These are phyloP conservation scores for Posidonia oceanica DNA, from an alignment of 116 monocot genomes.

Conservation along the genomic window DNA sequence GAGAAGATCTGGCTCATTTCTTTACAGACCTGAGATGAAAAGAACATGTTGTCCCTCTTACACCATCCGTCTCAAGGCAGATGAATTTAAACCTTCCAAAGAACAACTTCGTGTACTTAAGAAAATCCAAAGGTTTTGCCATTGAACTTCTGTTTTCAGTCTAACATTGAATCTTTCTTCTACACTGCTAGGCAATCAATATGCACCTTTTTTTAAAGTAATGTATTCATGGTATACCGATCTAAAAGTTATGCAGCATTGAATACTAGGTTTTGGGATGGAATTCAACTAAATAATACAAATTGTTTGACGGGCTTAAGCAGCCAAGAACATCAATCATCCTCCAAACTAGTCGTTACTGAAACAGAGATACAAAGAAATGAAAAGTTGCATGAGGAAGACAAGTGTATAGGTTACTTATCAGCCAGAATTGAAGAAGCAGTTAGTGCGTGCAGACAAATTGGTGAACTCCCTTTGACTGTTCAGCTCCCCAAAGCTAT, in stretches of 20 bases:
- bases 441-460: slow-evolving; percentile 21
- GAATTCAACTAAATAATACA: slow-evolving; percentile 14
- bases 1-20: slow-evolving; percentile 77
- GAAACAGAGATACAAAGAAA: slow-evolving; percentile 7
- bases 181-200: no score
- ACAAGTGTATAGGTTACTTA: slow-evolving; percentile 28
- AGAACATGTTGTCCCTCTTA: slow-evolving; percentile 91
- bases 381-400: slow-evolving; percentile 14
- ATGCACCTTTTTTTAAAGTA: no score
- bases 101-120: slow-evolving; percentile 77
- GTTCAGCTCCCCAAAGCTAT: slow-evolving; percentile 46
- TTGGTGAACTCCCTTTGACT: slow-evolving; percentile 24
- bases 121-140: slow-evolving; percentile 72
- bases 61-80: slow-evolving; percentile 85
- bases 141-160: background rate
- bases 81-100: slow-evolving; percentile 60
- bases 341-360: background rate
- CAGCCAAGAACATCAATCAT: background rate
- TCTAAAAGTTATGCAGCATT: background rate
- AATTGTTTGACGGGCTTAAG: background rate
- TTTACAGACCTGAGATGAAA: slow-evolving; percentile 95
- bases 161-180: background rate
- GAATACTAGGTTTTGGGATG: slow-evolving; percentile 59
- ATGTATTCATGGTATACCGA: no score
- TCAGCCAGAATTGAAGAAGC: slow-evolving; percentile 52